Evolutionary conservation across 805 yeast genomes (phyloP).

Genomic region (Saturnispora galanensis): DNA sequence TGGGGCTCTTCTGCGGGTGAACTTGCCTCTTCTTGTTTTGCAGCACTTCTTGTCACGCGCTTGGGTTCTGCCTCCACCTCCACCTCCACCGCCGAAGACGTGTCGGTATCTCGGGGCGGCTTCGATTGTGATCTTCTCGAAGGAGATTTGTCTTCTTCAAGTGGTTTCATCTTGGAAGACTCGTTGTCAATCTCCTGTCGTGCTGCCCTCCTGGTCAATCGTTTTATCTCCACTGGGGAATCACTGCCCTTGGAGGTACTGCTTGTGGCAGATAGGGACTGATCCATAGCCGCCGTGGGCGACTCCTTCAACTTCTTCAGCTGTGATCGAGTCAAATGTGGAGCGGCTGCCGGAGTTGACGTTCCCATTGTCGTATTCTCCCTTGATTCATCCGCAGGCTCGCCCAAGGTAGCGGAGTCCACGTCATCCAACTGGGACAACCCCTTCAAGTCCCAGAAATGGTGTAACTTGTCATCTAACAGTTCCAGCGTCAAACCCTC

Average conservation of each 20-base stretch:
- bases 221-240: not conserved
- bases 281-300: not conserved
- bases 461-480: slow-evolving; percentile 14
- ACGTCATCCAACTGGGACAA: slow-evolving; percentile 20
- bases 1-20: too few relatives aligned
- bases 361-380: not conserved
- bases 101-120: too few relatives aligned
- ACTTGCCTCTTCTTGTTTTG: too few relatives aligned
- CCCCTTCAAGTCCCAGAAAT: slow-evolving; percentile 23
- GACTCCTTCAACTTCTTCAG: slow-evolving; percentile 1
- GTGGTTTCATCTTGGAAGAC: too few relatives aligned
- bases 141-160: too few relatives aligned
- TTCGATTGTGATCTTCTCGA: too few relatives aligned
- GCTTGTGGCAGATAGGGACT: not conserved
- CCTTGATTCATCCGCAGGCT: not conserved
- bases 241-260: not conserved
- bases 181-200: too few relatives aligned
- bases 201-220: too few relatives aligned
- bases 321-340: not conserved
- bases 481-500: slow-evolving; percentile 10
- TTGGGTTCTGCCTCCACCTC: too few relatives aligned
- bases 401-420: slow-evolving; percentile 1
- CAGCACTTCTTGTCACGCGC: too few relatives aligned
- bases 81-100: too few relatives aligned
- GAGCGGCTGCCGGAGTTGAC: not conserved